Evolutionary conservation across 495 filamentous ascomycete genomes (phyloP).

Genomic region (Geoglossum glabrum): DNA sequence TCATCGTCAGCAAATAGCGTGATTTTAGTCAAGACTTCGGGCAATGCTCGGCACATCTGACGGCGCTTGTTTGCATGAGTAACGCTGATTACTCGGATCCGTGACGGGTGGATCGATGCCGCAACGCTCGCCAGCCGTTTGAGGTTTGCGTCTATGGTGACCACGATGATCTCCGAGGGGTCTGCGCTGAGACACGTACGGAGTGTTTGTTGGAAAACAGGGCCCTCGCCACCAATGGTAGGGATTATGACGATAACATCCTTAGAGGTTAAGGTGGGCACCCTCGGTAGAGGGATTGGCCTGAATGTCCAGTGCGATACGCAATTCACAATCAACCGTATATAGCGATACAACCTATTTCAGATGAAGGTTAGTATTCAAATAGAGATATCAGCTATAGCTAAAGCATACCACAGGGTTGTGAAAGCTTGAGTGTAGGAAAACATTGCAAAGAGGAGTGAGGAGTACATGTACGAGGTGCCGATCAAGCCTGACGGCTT

Average conservation of each 20-base stretch:
- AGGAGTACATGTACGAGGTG: no score
- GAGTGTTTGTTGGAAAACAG: slow-evolving; percentile 37
- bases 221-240: slow-evolving; percentile 41
- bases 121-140: slow-evolving; percentile 31
- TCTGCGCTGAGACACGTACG: slow-evolving; percentile 33
- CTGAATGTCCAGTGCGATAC: slow-evolving; percentile 44
- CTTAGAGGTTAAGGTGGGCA: slow-evolving; percentile 40
- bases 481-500: neutral
- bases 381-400: neutral
- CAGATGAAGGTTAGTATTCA: neutral
- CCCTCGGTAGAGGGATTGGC: slow-evolving; percentile 39
- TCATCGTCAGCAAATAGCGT: slow-evolving; percentile 78
- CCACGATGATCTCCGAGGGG: slow-evolving; percentile 37
- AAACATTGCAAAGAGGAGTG: neutral
- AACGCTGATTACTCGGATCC: slow-evolving; percentile 31
- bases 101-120: slow-evolving; percentile 19
- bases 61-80: slow-evolving; percentile 59
- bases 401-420: neutral
- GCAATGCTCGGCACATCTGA: slow-evolving; percentile 64
- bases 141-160: slow-evolving; percentile 43
- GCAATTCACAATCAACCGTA: slow-evolving; percentile 44
- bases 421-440: neutral
- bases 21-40: slow-evolving; percentile 49
- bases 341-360: slow-evolving; percentile 36
- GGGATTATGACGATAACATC: slow-evolving; percentile 62